Evolutionary conservation across 2,329 filamentous ascomycete species (phyloP).

Genomic region (Trichophyton equinum): DNA sequence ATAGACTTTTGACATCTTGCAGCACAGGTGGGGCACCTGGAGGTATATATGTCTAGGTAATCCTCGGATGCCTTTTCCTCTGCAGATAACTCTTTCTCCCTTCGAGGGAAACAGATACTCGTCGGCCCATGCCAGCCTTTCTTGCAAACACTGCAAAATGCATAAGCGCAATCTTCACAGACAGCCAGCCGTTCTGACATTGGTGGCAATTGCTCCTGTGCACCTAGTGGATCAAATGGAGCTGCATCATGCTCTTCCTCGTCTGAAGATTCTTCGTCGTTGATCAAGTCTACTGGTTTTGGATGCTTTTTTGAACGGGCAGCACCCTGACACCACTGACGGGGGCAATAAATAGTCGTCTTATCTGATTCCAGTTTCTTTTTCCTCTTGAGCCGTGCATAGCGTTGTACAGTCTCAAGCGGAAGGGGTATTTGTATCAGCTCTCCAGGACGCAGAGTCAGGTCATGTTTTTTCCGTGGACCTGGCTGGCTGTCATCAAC

Average conservation of each 20-base stretch:
- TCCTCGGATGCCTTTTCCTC: conserved; percentile 80
- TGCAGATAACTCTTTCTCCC: conserved; percentile 55
- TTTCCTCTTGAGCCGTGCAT: conserved; percentile 83
- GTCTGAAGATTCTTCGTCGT: conserved; percentile 33
- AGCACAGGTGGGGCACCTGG: conserved; percentile 76
- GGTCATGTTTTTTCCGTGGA: conserved; percentile 47
- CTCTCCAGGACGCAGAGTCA: conserved; percentile 67
- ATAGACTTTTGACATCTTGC: conserved; percentile 78
- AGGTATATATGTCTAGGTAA: conserved; percentile 70
- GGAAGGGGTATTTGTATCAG: conserved; percentile 63
- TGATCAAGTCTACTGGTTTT: conserved; percentile 55
- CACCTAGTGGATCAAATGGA: conserved; percentile 33
- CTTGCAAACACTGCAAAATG: conserved; percentile 67
- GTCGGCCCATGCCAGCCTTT: conserved; percentile 92
- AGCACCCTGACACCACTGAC: conserved; percentile 83
- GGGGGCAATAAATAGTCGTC: conserved; percentile 81
- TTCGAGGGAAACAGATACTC: conserved; percentile 54
- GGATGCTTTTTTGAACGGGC: conserved; percentile 63
- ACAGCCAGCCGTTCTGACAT: conserved; percentile 59
- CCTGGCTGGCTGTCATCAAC: conserved; percentile 18
- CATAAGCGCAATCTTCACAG: conserved; percentile 78
- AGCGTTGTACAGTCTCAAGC: conserved; percentile 65
- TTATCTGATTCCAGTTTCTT: conserved; percentile 84
- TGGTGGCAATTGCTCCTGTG: conserved; percentile 33
- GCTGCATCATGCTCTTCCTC: conserved; percentile 39